Evolutionary conservation across 2,329 filamentous ascomycete genomes (phyloP), one percentile per base, ranked within the genome.

Genomic region (Fusarium sp.): DNA sequence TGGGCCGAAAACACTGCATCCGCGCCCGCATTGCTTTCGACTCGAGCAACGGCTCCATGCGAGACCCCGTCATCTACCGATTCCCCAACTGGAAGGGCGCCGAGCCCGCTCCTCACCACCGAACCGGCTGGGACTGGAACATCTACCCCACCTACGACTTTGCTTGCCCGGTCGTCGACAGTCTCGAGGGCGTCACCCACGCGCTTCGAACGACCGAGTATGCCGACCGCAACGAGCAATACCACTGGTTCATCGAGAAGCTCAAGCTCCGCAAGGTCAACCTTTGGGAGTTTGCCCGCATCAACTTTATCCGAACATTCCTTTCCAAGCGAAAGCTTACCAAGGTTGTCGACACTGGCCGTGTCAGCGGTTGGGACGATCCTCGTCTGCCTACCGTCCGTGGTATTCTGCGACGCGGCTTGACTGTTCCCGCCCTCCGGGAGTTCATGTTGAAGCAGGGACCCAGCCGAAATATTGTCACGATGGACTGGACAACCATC

Each of bases 51-150:
- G 96, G 96, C 78, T 92, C 95, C 49, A 88, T 98, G 85, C 86
- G 95, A 65, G 95, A 99, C 76, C 95, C 95, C 11, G 93, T 98
- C 76, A 96, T 99, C 76, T 98, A 97, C 83, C 89, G 95, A 66
- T 97, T 93, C 85, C 70, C 70, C 68, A 97, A 96, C 73, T 70
- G 80, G 58, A 81, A 82, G 53, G 80, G 81, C 43, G 70, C 71
- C 59, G 70, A 72, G 68, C 70, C 70, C 4, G 66, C 69, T 21
- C 68, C 81, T 17, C 90, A 95, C 75, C 91, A 95, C 79, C 87
- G 91, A 67, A 95, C 91, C 2, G 91, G 91, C 29, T 84, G 80
- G 54, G 86, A 82, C 60, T 94, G 91, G 90, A 94, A 93, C 79
- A 89, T 92, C 72, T 94, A 94, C 77, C 91, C 91, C 31, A 94